A percentile compares a stretch with the other conserved stretches of the same genome.
phyloP scores from a whole-genome alignment of 2,329 filamentous ascomycete species.

The Niveomyces coronatus region DNA sequence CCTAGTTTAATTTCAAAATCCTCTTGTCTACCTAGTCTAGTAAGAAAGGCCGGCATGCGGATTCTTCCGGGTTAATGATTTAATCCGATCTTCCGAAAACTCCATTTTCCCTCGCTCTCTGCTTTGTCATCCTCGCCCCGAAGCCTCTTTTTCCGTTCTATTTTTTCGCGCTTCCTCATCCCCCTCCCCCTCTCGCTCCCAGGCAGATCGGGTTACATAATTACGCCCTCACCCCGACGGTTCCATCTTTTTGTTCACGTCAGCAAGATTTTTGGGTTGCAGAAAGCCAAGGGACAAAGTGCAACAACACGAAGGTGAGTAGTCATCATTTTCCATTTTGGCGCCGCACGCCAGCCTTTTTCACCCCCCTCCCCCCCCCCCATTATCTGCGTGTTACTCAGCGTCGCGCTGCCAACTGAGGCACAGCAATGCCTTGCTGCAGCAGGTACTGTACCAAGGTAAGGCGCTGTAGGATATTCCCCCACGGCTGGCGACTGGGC shows the following conservation, averaged over 20 bases:
- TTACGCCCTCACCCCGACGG: constrained; percentile 3
- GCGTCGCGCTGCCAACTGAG: too few relatives aligned
- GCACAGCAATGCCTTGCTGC: too few relatives aligned
- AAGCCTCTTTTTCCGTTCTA: constrained; percentile 2
- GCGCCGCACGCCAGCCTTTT: neutral
- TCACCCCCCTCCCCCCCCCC: neutral
- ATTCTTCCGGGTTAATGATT: too few relatives aligned
- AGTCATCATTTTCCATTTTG: constrained; percentile 6
- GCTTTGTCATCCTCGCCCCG: constrained; percentile 8
- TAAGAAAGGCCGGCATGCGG: too few relatives aligned
- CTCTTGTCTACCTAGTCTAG: too few relatives aligned
- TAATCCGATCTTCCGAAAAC: neutral
- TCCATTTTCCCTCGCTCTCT: neutral
- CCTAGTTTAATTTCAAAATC: too few relatives aligned
- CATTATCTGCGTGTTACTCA: neutral
- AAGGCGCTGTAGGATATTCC: too few relatives aligned
- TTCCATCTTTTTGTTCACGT: constrained; percentile 10
- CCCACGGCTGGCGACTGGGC: too few relatives aligned
- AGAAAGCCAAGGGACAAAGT: neutral
- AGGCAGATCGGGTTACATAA: constrained; percentile 6
- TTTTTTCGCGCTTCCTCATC: too few relatives aligned
- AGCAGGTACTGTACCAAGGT: too few relatives aligned
- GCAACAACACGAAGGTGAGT: constrained; percentile 1
- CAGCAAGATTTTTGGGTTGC: neutral
- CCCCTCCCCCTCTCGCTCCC: neutral